Conservation (phyloP, 2,329 filamentous ascomycete genomes). For the Drechslera avenae region DNA sequence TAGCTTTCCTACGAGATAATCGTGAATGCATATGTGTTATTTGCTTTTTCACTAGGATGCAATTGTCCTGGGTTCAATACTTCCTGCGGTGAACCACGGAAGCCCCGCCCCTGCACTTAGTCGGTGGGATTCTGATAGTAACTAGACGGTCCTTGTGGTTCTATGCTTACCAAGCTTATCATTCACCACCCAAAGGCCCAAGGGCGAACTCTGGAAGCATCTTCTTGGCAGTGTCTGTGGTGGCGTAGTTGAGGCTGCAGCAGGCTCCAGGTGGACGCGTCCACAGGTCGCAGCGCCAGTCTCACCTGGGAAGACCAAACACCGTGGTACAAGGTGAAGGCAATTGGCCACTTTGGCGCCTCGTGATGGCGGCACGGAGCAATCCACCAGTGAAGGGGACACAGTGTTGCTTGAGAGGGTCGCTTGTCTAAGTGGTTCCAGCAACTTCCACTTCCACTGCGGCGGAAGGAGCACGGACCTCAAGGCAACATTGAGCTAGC, state of each 20-base stretch:
- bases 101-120: no score
- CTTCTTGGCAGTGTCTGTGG: slow-evolving; percentile 15
- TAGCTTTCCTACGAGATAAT: no score
- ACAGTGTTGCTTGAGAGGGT: slow-evolving; percentile 23
- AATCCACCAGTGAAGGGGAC: slow-evolving; percentile 17
- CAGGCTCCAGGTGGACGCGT: slow-evolving; percentile 33
- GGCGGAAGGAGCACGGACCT: slow-evolving; percentile 33
- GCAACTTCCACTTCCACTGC: slow-evolving; percentile 34
- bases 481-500: slow-evolving; percentile 33
- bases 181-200: neutral
- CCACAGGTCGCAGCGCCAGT: slow-evolving; percentile 25
- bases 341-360: slow-evolving; percentile 16
- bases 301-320: slow-evolving; percentile 15
- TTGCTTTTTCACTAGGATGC: no score
- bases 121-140: no score
- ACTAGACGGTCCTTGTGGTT: no score
- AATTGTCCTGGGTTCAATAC: no score
- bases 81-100: no score
- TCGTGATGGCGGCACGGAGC: neutral
- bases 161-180: no score
- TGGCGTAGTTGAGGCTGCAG: slow-evolving; percentile 29
- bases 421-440: slow-evolving; percentile 29
- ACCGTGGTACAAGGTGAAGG: slow-evolving; percentile 14
- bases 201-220: neutral
- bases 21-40: no score